These are phyloP conservation scores for Plasmodium relictum DNA, from an alignment of 169 alveolate species.

Conservation along the genomic window DNA sequence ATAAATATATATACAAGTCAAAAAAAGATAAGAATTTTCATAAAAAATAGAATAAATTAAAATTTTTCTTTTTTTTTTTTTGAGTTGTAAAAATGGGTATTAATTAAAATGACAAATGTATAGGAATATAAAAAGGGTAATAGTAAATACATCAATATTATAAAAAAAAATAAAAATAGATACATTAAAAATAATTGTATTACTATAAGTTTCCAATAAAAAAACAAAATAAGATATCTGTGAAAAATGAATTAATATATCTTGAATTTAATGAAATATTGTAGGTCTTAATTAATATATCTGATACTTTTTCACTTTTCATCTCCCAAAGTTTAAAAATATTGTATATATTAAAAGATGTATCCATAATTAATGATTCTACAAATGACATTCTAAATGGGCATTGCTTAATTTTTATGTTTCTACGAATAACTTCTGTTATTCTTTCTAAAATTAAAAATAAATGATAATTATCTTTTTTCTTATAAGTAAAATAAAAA, in stretches of 20 bases:
- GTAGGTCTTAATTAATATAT: conserved; percentile 26
- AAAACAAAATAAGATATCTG: conserved; percentile 75
- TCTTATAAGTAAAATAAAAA: background rate
- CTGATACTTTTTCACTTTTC: conserved; percentile 47
- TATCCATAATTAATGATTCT: background rate
- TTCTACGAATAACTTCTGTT: conserved; percentile 12
- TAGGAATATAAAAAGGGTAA: background rate
- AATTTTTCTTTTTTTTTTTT: too few relatives aligned
- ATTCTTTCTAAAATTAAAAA: conserved; percentile 17
- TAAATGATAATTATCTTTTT: conserved; percentile 1
- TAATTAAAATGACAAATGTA: background rate
- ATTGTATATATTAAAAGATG: conserved; percentile 14
- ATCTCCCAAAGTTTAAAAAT: conserved; percentile 45
- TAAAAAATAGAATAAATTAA: background rate
- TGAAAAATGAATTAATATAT: conserved; percentile 40
- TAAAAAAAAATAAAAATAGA: conserved; percentile 13
- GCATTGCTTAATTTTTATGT: conserved; percentile 10
- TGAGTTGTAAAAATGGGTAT: too few relatives aligned
- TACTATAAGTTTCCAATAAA: conserved; percentile 74
- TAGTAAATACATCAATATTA: background rate
- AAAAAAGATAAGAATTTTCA: background rate
- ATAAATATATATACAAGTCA: background rate
- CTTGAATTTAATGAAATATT: conserved; percentile 35
- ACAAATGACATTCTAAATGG: conserved; percentile 12
- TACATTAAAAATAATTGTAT: background rate